Percentiles rank a stretch among this genome's conserved stretches.
These are phyloP conservation scores for Albugo candida DNA, from an alignment of 352 stramenopile species.

Conservation along the genomic window DNA sequence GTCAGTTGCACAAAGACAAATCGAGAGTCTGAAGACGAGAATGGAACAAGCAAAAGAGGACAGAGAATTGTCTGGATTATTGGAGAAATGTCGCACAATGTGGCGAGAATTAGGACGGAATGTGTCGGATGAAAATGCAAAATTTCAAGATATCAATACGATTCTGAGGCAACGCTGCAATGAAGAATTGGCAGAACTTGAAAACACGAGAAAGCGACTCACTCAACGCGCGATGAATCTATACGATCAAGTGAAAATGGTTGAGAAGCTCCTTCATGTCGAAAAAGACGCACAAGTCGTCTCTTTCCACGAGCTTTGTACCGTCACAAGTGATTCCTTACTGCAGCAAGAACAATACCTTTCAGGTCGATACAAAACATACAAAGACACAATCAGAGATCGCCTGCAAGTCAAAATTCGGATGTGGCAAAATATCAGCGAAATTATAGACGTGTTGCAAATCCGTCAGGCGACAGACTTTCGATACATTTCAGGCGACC, in stretches of 20 bases:
- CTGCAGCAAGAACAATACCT: conserved; percentile 38
- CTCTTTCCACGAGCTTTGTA: conserved; percentile 12
- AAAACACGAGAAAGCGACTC: conserved; percentile 23
- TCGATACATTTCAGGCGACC: conserved; percentile 14
- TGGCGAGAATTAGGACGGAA: conserved; percentile 37
- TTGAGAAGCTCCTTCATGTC: conserved; percentile 25
- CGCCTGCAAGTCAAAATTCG: conserved; percentile 17
- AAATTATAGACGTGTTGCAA: conserved; percentile 19
- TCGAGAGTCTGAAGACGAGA: conserved; percentile 11
- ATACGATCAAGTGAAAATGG: conserved; percentile 11
- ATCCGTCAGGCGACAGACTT: conserved; percentile 20
- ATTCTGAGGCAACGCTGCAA: conserved; percentile 32
- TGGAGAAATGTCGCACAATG: conserved; percentile 47
- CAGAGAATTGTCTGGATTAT: conserved; percentile 33
- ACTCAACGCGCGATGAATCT: conserved; percentile 16
- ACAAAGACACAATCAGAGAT: conserved; percentile 24
- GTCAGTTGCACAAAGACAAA: conserved; percentile 2
- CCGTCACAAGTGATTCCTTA: conserved; percentile 13
- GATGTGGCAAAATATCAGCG: conserved; percentile 15
- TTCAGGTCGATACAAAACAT: conserved; percentile 8
- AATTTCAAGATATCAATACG: conserved; percentile 42
- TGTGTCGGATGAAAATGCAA: conserved; percentile 23
- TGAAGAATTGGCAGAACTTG: conserved; percentile 33
- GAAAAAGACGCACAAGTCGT: too few species aligned
- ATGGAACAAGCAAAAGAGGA: conserved; percentile 27